These are phyloP conservation scores for Lichtheimia corymbifera DNA, from an alignment of 371 early-diverging fungal species.

Conservation along the genomic window DNA sequence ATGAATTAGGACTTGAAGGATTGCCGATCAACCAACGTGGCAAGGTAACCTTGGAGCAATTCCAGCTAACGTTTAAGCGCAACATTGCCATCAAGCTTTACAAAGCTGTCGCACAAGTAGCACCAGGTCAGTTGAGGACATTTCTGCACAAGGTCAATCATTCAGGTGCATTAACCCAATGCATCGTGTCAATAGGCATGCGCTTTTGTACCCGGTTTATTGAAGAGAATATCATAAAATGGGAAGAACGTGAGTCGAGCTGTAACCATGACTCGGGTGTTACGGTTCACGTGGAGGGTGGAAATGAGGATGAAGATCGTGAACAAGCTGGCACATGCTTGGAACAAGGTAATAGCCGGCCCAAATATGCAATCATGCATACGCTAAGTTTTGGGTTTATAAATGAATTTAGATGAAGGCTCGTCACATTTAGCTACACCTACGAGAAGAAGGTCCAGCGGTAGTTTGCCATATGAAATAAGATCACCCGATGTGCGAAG, in stretches of 20 bases:
- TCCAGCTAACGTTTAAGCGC: constrained; percentile 41
- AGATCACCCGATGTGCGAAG: too few species aligned
- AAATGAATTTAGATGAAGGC: too few species aligned
- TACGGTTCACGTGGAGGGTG: neutral
- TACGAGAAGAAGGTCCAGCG: too few species aligned
- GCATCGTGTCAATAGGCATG: constrained; percentile 28
- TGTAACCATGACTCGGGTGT: constrained; percentile 16
- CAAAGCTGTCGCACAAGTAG: constrained; percentile 25
- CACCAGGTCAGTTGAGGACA: constrained; percentile 28
- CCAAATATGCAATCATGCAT: too few species aligned
- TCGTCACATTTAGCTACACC: too few species aligned
- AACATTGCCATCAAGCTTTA: constrained; percentile 43
- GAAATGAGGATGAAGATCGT: constrained; percentile 1
- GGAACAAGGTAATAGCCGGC: neutral
- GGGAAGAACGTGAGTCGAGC: constrained; percentile 28
- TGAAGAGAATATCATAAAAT: constrained; percentile 30
- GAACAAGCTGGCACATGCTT: neutral
- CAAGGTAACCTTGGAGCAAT: constrained; percentile 37
- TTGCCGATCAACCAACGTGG: constrained; percentile 46
- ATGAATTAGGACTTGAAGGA: constrained; percentile 53
- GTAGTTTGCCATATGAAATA: too few species aligned
- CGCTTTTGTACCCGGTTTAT: constrained; percentile 37
- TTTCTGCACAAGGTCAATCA: neutral
- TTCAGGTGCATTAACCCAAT: neutral
- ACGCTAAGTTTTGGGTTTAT: too few species aligned